Evolutionary conservation across 768 basidiomycete species (phyloP), one percentile per base, ranked within the genome.

Genomic region (Epithele typhae): DNA sequence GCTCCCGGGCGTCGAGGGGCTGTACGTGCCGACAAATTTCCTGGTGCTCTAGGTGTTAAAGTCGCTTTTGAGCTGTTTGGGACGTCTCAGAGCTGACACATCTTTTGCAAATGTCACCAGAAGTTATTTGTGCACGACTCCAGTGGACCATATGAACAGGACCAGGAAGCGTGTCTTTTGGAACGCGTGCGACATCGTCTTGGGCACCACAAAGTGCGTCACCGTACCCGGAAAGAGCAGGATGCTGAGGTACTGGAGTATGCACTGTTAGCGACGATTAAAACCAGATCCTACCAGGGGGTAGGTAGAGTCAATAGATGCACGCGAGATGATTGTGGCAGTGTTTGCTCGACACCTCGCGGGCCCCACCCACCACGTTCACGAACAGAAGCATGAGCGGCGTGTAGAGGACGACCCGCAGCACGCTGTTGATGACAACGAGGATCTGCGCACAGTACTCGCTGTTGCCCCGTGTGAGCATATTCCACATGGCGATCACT

Each of bases 351-450:
- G 10, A 68, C 55, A 3, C 60, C 43, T 3, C n/a, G n/a, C 52
- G 57, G 3, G 73, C 77, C 1, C 49, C 49, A 5, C 84, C 79
- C 40, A 92, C 76, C 36, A 81, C 65, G 55, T 89, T 80, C 58
- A 92, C 74, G 62, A 92, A 88, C 17, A 90, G 66, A 0, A 92
- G 61, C 1, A 84, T 74, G 52, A 76, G 81, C 0, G 89, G 90
- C 2, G 87, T 81, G 64, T 81, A 88, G 9, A 92, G 71, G 2
- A 82, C 64, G 25, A 91, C 86, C 62, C 92, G 91, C 27, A 94
- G 67, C 5, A 85, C 53, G 3, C 87, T 85, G 60, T 94, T 92
- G 59, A 89, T 65, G 37, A 87, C 81, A 37, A 92, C 88, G 5
- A 92, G 68, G 53, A 91, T 81, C 15, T n/a, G n/a, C n/a, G 55